A percentile compares a stretch with the other conserved stretches of the same genome.
Evolutionary conservation across 2,329 filamentous ascomycete genomes (phyloP).

Genomic region (Penicillium decumbens): DNA sequence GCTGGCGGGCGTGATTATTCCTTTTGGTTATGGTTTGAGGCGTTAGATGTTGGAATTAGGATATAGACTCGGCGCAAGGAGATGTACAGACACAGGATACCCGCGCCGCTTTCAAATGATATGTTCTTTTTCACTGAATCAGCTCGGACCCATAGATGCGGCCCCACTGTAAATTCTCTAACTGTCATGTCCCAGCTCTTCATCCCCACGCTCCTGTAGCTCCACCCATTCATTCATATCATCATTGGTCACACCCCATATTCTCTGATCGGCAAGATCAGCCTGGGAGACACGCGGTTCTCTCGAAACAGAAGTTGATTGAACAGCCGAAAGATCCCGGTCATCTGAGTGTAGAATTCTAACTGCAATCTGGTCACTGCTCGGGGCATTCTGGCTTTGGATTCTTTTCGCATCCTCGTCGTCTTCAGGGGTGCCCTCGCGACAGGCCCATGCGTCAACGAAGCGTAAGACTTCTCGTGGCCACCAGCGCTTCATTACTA

Average conservation of each 20-base stretch:
- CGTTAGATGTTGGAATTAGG: neutral
- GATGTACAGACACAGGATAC: conserved; percentile 14
- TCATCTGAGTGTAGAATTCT: neutral
- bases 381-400: neutral
- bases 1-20: conserved; percentile 64
- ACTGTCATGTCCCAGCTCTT: conserved; percentile 15
- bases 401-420: conserved; percentile 30
- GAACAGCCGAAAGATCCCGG: neutral
- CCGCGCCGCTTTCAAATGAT: neutral
- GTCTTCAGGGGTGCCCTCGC: conserved; percentile 53
- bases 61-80: conserved; percentile 4
- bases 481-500: conserved; percentile 59
- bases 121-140: neutral
- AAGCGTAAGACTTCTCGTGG: conserved; percentile 53
- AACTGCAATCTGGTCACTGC: neutral
- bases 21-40: neutral
- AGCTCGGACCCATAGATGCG: neutral
- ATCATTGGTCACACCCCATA: conserved; percentile 3
- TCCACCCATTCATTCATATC: conserved; percentile 22
- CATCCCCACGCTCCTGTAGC: conserved; percentile 19
- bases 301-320: neutral
- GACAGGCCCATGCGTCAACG: conserved; percentile 50
- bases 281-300: neutral
- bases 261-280: conserved; percentile 6
- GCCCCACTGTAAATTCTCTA: neutral